Conservation (phyloP, 2,329 filamentous ascomycete species). For the Fusarium albosuccineum region DNA sequence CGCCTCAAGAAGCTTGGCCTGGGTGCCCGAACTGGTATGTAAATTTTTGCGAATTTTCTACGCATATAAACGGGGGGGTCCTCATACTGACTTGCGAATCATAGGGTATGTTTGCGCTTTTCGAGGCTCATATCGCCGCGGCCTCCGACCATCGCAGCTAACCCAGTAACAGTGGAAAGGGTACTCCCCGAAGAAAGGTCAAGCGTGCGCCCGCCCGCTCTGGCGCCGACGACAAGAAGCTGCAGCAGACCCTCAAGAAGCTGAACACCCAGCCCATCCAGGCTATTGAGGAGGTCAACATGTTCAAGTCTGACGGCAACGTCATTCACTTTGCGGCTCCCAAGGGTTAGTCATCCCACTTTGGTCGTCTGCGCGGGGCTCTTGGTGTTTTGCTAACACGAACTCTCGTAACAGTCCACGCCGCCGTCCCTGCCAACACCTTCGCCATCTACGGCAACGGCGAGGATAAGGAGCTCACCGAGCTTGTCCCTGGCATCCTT, state of each 20-base stretch:
- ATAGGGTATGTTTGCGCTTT: slow-evolving; percentile 54
- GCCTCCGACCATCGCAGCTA: slow-evolving; percentile 45
- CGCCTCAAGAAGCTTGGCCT: slow-evolving; percentile 70
- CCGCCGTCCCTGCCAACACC: slow-evolving; percentile 96
- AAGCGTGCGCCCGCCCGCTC: slow-evolving; percentile 97
- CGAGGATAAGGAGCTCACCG: slow-evolving; percentile 99
- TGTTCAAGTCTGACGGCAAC: slow-evolving; percentile 99
- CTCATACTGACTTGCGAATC: slow-evolving; percentile 31
- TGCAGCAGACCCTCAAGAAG: slow-evolving; percentile 97
- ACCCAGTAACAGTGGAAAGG: slow-evolving; percentile 80
- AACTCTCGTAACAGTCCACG: slow-evolving; percentile 77
- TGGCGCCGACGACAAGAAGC: slow-evolving; percentile 99
- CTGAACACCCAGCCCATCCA: slow-evolving; percentile 99
- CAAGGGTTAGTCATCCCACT: slow-evolving; percentile 78
- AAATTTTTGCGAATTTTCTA: slow-evolving; percentile 22
- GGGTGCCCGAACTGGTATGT: slow-evolving; percentile 76
- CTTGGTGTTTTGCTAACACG: slow-evolving; percentile 40
- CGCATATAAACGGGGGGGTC: background rate
- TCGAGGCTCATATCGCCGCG: slow-evolving; percentile 25
- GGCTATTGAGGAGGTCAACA: slow-evolving; percentile 99
- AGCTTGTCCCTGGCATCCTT: slow-evolving; percentile 98
- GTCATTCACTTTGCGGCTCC: slow-evolving; percentile 99
- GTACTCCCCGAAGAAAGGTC: slow-evolving; percentile 95
- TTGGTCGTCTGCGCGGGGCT: slow-evolving; percentile 28
- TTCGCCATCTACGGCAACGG: slow-evolving; percentile 99